Evolutionary conservation across 2,329 filamentous ascomycete species (phyloP).

Genomic region (Cladobotryum protrusum): DNA sequence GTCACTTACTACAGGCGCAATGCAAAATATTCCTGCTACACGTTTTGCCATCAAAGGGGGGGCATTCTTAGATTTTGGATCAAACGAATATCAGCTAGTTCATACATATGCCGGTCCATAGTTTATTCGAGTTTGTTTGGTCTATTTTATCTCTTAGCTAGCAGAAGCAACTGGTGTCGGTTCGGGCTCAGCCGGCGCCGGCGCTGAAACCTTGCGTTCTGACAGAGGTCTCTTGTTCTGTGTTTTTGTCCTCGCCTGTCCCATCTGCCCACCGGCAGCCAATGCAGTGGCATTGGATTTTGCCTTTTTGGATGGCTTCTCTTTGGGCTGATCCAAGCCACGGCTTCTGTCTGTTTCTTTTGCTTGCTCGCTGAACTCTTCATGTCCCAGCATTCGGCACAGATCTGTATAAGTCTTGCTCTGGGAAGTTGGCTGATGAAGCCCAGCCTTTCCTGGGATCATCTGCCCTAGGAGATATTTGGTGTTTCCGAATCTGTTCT

Average conservation of each 20-base stretch:
- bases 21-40: no score
- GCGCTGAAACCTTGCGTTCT: constrained; percentile 22
- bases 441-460: constrained; percentile 69
- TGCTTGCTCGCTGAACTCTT: constrained; percentile 58
- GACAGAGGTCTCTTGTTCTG: constrained; percentile 31
- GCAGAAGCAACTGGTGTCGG: constrained; percentile 18
- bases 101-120: background rate
- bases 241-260: constrained; percentile 29
- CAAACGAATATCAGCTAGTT: no score
- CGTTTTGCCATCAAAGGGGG: no score
- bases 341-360: constrained; percentile 58
- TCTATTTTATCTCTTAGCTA: constrained; percentile 6
- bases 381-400: constrained; percentile 59
- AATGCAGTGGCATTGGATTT: constrained; percentile 35
- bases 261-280: constrained; percentile 43
- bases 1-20: no score
- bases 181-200: constrained; percentile 18
- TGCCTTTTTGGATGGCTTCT: constrained; percentile 24
- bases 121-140: background rate
- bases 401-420: constrained; percentile 66
- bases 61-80: no score
- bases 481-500: constrained; percentile 87
- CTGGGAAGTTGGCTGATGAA: constrained; percentile 54
- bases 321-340: constrained; percentile 47
- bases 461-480: constrained; percentile 85